A percentile compares a stretch with the other conserved stretches of the same genome.
Conservation (phyloP, 78 protist genomes). For the Andalucia godoyi region DNA sequence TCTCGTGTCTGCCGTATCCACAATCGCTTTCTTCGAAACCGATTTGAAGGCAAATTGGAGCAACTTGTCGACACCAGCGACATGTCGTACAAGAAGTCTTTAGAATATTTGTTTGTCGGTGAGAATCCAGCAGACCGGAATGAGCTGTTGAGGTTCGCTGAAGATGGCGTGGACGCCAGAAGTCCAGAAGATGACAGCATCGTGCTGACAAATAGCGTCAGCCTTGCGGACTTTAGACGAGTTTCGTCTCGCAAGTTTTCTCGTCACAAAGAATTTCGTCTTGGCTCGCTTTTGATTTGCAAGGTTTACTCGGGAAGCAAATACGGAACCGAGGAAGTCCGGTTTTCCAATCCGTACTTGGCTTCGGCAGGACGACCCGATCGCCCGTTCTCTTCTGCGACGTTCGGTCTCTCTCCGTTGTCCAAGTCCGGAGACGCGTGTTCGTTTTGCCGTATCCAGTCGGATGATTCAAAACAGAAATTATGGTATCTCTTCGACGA, state of each 20-base stretch:
- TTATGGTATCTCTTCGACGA: conserved; percentile 38
- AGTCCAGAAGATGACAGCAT: not conserved
- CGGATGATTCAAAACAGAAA: conserved; percentile 25
- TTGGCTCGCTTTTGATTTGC: too few species aligned
- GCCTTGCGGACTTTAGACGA: not conserved
- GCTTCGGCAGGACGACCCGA: too few species aligned
- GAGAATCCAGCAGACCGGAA: not conserved
- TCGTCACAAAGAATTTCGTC: conserved; percentile 9
- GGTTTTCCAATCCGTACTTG: too few species aligned
- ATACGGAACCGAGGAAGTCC: too few species aligned
- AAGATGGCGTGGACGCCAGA: not conserved
- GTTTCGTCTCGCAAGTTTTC: not conserved
- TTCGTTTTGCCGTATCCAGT: conserved; percentile 7
- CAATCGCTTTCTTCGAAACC: conserved; percentile 36
- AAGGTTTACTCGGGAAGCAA: too few species aligned
- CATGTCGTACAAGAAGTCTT: not conserved
- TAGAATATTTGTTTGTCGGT: conserved; percentile 41
- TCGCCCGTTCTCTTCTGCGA: too few species aligned
- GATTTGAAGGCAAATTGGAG: conserved; percentile 36
- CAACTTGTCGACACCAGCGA: conserved; percentile 13
- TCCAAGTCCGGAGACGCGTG: too few species aligned
- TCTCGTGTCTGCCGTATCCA: conserved; percentile 39
- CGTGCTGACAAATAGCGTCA: not conserved
- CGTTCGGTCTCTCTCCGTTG: too few species aligned
- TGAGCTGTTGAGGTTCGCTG: not conserved